Base-by-base conservation (phyloP, 495 filamentous ascomycete species). In the Parachaetomium inaequale region DNA sequence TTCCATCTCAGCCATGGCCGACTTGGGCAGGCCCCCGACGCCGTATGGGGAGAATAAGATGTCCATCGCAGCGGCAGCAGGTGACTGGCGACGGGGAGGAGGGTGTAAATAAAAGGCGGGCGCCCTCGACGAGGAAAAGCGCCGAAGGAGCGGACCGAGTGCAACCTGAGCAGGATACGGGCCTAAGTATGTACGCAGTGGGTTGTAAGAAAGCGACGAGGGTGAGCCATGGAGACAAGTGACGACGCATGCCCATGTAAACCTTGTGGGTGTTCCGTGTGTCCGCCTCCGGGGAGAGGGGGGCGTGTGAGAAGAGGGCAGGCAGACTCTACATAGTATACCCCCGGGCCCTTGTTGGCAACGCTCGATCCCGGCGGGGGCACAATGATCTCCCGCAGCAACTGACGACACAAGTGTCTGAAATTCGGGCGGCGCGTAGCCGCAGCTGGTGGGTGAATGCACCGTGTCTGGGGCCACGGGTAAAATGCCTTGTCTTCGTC, bases 381-480 rank as follows among this genome's bases (percentile, higher is more conserved):
- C 19, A 59, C 32, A 40, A 40, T 25, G 34, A 61, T 47, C 17
- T 29, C 38, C 50, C 59, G 38, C 51, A 58, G 38, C 51, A 58
- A 56, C 57, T 59, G 57, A 62, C 62, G 55, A 55, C 55, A 36
- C 36, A 63, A 47, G 52, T 67, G 65, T 64, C 67, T 67, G 61
- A 63, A 55, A 66, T 68, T 65, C 61, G 68, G 67, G 71, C 63
- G n/a, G 63, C 69, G 69, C 64, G 71, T 70, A 72, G 63, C 69
- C 69, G 71, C 71, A 68, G 69, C 62, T 55, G 58, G 63, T 72
- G 70, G 70, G 68, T 72, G 70, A 72, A 74, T 70, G 71, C 66
- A 62, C 63, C 56, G 64, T 69, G 70, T 72, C 63, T 70, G 66
- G 66, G 60, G 69, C 68, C 43, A 65, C 68, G 70, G 71, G 61